These are phyloP conservation scores for Syzygium aqueum DNA, from an alignment of 345 rosid species.

Conservation along the genomic window DNA sequence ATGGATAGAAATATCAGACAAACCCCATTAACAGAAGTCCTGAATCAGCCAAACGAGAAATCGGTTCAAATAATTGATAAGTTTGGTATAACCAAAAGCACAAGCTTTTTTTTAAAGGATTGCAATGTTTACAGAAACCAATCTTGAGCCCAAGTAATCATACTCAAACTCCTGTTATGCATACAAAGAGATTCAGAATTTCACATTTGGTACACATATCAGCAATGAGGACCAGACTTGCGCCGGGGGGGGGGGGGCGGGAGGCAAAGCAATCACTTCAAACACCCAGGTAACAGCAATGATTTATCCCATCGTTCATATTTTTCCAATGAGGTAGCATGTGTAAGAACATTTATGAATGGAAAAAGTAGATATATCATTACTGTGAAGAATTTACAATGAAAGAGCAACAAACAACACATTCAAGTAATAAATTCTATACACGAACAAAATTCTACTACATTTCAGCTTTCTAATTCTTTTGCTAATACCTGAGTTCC, in stretches of 20 bases:
- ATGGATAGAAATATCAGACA: neutral
- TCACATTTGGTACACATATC: neutral
- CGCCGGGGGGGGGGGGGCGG: too few relatives aligned
- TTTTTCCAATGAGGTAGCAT: neutral
- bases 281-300: fast-evolving
- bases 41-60: neutral
- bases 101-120: neutral
- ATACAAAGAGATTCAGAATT: neutral
- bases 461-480: neutral
- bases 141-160: neutral
- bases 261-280: neutral
- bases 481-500: slow-evolving; percentile 37
- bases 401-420: neutral
- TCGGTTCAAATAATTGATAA: neutral
- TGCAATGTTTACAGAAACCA: neutral
- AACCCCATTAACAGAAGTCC: neutral
- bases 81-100: neutral
- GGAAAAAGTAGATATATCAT: neutral
- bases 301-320: neutral
- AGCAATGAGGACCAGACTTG: neutral
- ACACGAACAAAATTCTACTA: neutral
- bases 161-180: neutral
- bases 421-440: neutral
- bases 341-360: neutral
- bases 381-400: neutral